Percentiles rank a stretch among this genome's conserved stretches.
Evolutionary conservation across 176 grass and related monocot species (phyloP).

Genomic region (Phyllostachys edulis): DNA sequence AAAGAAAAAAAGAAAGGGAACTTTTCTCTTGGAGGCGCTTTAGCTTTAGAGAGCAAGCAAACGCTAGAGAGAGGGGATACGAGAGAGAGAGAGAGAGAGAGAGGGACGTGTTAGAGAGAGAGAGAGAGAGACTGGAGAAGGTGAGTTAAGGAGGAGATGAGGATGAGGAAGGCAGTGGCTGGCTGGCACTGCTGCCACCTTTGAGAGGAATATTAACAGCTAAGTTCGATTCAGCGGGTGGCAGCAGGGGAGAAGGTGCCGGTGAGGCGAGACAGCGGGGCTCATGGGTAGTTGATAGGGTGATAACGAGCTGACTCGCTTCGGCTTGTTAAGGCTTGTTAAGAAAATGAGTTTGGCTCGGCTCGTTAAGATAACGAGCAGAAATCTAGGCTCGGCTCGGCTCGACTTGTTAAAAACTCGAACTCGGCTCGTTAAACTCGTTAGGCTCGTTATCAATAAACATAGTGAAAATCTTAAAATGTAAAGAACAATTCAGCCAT

Average conservation of each 20-base stretch:
- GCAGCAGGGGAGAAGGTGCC: background rate
- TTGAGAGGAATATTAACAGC: constrained; percentile 38
- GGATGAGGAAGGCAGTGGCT: background rate
- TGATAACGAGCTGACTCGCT: too few relatives aligned
- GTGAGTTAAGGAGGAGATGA: background rate
- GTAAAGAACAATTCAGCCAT: too few relatives aligned
- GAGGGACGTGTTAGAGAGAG: background rate
- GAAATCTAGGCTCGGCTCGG: too few relatives aligned
- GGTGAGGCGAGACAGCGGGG: background rate
- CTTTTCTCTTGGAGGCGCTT: constrained; percentile 3
- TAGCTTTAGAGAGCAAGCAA: background rate
- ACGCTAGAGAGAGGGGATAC: background rate
- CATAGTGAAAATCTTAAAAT: too few relatives aligned
- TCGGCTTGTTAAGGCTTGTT: too few relatives aligned
- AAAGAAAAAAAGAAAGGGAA: background rate
- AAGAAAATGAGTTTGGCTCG: too few relatives aligned
- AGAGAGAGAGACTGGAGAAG: background rate
- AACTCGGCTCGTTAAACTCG: too few relatives aligned
- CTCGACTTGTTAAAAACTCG: too few relatives aligned
- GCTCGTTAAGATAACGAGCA: too few relatives aligned
- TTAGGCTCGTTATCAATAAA: too few relatives aligned
- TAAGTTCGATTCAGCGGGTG: constrained; percentile 4
- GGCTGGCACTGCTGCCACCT: constrained; percentile 26
- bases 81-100: background rate
- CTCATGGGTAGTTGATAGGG: too few relatives aligned